A percentile compares a stretch with the other conserved stretches of the same genome.
Conservation (phyloP, 2,329 filamentous ascomycete genomes). For the Akanthomyces uredinophilus region DNA sequence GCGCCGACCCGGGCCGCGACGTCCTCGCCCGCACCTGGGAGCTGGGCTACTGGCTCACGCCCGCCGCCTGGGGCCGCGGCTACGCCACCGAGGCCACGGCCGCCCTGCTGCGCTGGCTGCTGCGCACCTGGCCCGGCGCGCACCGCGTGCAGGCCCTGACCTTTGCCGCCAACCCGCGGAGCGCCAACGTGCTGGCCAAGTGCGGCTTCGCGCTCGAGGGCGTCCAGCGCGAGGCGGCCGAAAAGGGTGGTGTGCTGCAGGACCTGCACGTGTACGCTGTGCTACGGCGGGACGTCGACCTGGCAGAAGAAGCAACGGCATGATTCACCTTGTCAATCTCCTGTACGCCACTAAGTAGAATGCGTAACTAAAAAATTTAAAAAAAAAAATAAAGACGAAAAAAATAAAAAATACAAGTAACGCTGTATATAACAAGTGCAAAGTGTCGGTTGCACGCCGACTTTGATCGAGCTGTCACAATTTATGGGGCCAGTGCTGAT, state of each 20-base stretch:
- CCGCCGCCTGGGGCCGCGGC: slow-evolving; percentile 41
- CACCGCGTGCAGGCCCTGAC: slow-evolving; percentile 37
- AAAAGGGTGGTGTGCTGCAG: slow-evolving; percentile 37
- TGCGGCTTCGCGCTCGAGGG: slow-evolving; percentile 42
- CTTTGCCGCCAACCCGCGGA: slow-evolving; percentile 36
- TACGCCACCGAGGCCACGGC: slow-evolving; percentile 36
- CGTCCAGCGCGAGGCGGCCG: slow-evolving; percentile 32
- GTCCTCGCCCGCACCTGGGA: slow-evolving; percentile 40
- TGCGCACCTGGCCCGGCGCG: slow-evolving; percentile 36
- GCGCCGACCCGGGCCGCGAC: slow-evolving; percentile 32
- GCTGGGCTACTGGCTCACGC: slow-evolving; percentile 45
- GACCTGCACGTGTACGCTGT: slow-evolving; percentile 36
- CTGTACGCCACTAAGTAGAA: no score
- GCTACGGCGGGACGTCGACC: slow-evolving; percentile 29
- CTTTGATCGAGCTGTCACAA: background rate
- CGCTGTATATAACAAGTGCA: no score
- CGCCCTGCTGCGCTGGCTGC: slow-evolving; percentile 39
- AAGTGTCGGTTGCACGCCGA: background rate
- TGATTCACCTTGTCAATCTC: background rate
- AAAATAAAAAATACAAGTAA: background rate
- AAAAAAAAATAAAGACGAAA: background rate
- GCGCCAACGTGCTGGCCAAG: slow-evolving; percentile 37
- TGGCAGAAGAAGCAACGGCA: background rate
- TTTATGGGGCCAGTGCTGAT: background rate
- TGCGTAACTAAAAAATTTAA: no score